Percentiles rank a stretch among this genome's conserved stretches.
Evolutionary conservation across 495 filamentous ascomycete genomes (phyloP).

Genomic region (Beverwykella pulmonaria): DNA sequence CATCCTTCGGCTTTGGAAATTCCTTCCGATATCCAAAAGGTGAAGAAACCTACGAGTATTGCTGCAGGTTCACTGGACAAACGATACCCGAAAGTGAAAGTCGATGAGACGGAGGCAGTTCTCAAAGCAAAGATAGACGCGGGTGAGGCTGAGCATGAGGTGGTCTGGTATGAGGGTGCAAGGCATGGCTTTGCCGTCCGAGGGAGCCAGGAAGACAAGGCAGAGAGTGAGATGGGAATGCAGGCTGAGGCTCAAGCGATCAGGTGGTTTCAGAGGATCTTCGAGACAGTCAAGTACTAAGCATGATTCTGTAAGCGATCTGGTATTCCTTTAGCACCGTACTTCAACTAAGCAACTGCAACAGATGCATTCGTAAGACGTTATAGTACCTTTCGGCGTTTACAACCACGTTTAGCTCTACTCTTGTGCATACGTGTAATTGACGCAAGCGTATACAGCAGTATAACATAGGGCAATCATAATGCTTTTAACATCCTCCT

Average conservation of each 20-base stretch:
- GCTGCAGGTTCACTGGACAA: slow-evolving; percentile 60
- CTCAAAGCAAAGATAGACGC: slow-evolving; percentile 48
- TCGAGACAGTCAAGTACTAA: slow-evolving; percentile 12
- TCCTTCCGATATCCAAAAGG: slow-evolving; percentile 57
- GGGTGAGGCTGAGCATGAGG: slow-evolving; percentile 49
- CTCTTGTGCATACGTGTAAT: no score
- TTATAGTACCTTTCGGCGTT: no score
- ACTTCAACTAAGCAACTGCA: no score
- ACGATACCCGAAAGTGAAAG: slow-evolving; percentile 46
- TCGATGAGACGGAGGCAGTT: slow-evolving; percentile 51
- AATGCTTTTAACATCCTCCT: no score
- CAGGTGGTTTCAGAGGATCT: slow-evolving; percentile 55
- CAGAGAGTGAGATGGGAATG: slow-evolving; percentile 50
- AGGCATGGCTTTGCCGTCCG: slow-evolving; percentile 65
- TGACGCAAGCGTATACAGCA: no score
- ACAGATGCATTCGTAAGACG: no score
- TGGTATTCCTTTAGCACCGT: no score
- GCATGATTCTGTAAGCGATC: neutral
- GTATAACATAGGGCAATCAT: no score
- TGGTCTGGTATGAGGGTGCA: slow-evolving; percentile 59
- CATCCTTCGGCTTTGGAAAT: slow-evolving; percentile 58
- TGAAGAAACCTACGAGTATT: slow-evolving; percentile 57
- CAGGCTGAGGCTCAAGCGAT: slow-evolving; percentile 59
- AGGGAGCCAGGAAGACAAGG: slow-evolving; percentile 49
- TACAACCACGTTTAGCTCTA: no score